Evolutionary conservation across 129 eudicot species (phyloP), one percentile per base, ranked within the genome.

Genomic region (Arctium minus): DNA sequence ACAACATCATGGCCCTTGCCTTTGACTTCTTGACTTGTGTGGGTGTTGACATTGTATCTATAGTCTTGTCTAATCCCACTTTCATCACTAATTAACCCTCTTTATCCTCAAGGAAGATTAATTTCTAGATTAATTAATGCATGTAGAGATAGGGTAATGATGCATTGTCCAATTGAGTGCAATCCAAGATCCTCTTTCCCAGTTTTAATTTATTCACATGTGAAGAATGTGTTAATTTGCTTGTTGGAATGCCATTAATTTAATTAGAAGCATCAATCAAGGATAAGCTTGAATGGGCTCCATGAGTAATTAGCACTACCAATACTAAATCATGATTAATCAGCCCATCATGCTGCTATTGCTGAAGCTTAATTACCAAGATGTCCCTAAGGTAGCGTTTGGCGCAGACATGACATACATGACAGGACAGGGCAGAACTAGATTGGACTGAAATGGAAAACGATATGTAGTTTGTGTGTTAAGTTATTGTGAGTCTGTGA

Each of bases 1-100:
- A 64, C 76, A 84, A 76, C 77, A 82, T 48, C 32, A 8, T 50
- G 40, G 80, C 70, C 83, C 70, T 62, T 64, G n/a, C 78, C 82
- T 70, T 83, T 70, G 82, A 76, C 82, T 76, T 83, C n/a, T 76
- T 84, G 39, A 84, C 64, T 6, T 79, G 31, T 78, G 80, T 73
- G 31, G 74, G 70, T 79, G 87, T 84, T 84, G 80, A 73, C 70
- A 84, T 79, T 78, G 12, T 72, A 69, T 68, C 29, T 60, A 17
- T n/a, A 37, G 32, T 76, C 68, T 70, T 71, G 48, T 71, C 30
- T 79, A 79, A 60, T 11, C 32, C 75, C 76, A 68, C n/a, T 79
- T 69, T 75, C 62, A 65, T 82, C 68, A 75, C 76, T 15, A 53
- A 74, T n/a, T 29, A 3, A 17, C 27, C 10, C 27, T 75, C 50